Evolutionary conservation across 495 filamentous ascomycete genomes (phyloP), one percentile per base, ranked within the genome.

Genomic region (Patellaria atrata): DNA sequence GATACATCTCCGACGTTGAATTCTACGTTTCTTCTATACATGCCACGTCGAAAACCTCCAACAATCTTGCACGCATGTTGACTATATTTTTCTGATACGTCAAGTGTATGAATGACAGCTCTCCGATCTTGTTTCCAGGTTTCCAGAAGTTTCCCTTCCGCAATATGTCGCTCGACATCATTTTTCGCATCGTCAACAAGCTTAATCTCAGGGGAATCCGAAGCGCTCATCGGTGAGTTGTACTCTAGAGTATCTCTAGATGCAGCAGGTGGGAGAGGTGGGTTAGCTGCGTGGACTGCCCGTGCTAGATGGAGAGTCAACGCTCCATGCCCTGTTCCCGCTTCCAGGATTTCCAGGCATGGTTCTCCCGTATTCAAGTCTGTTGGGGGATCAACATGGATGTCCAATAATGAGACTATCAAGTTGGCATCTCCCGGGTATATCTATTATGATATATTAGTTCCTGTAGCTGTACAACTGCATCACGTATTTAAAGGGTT

Each of bases 261-360:
- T n/a, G n/a, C n/a, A n/a, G n/a, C n/a, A n/a, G n/a, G n/a, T 9
- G 59, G 35, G 9, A 41, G 30, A 2, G 64, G 33, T 35, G 67
- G 53, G 54, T 85, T 85, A 6, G 73, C 77, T 11, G 72, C 79
- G 52, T 83, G 77, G 15, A 85, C 70, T 20, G 77, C 77, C n/a
- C 76, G 68, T 14, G 76, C 70, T 10, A 86, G 64, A 41, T 80
- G 65, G 5, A 86, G 58, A 2, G 79, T 86, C 30, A 87, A 55
- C 9, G 74, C 73, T 30, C 79, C 81, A 59, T 83, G 75, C 3
- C 81, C 81, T 1, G 81, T 86, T 5, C 82, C 81, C 23, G 79
- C 79, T 55, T 87, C 81, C 22, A 87, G 71, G 23, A 86, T 77
- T 46, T 85, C 77, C 0, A 82, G 40, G 6, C 57, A 58, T 5